phyloP scores from a whole-genome alignment of 352 stramenopile species.

The Phytophthora kernoviae region DNA sequence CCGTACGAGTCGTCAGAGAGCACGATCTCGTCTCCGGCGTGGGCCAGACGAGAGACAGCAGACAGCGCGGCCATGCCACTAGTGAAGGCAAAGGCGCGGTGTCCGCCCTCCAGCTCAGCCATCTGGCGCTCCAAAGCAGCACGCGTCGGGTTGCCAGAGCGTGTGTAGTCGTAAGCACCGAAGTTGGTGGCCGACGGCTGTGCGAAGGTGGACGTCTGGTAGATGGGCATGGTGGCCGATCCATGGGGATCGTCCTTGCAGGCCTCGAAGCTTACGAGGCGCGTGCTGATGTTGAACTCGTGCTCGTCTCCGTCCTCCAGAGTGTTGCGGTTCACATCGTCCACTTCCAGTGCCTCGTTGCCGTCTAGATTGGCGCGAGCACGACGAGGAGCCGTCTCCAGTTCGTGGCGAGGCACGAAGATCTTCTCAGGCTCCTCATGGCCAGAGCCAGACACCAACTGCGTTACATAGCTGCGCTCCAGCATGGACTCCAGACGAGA shows the following conservation, averaged over 20 bases:
- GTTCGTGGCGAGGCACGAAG: slow-evolving; percentile 74
- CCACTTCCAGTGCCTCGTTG: slow-evolving; percentile 62
- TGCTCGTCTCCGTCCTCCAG: slow-evolving; percentile 42
- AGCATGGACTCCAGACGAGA: slow-evolving; percentile 83
- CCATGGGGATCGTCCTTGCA: slow-evolving; percentile 91
- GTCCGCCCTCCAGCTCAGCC: slow-evolving; percentile 77
- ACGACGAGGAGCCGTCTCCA: slow-evolving; percentile 50
- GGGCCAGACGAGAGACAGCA: slow-evolving; percentile 90
- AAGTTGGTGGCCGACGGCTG: slow-evolving; percentile 90
- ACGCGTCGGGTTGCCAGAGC: slow-evolving; percentile 94
- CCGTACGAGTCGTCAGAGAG: slow-evolving; percentile 96
- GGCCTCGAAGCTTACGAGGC: slow-evolving; percentile 78
- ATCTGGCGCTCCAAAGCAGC: slow-evolving; percentile 93
- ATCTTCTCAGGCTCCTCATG: slow-evolving; percentile 73
- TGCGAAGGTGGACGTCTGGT: slow-evolving; percentile 91
- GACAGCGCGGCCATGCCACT: slow-evolving; percentile 97
- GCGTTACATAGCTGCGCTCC: slow-evolving; percentile 85
- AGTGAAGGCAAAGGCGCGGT: slow-evolving; percentile 90
- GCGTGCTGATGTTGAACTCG: slow-evolving; percentile 74
- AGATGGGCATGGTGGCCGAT: slow-evolving; percentile 92
- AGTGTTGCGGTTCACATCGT: slow-evolving; percentile 39
- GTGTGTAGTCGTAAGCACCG: slow-evolving; percentile 94
- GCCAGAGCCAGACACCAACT: slow-evolving; percentile 74
- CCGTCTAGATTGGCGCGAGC: slow-evolving; percentile 75
- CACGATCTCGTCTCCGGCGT: slow-evolving; percentile 92